Base-by-base conservation (phyloP, 2,329 filamentous ascomycete species). In the Blastomyces silverae region DNA sequence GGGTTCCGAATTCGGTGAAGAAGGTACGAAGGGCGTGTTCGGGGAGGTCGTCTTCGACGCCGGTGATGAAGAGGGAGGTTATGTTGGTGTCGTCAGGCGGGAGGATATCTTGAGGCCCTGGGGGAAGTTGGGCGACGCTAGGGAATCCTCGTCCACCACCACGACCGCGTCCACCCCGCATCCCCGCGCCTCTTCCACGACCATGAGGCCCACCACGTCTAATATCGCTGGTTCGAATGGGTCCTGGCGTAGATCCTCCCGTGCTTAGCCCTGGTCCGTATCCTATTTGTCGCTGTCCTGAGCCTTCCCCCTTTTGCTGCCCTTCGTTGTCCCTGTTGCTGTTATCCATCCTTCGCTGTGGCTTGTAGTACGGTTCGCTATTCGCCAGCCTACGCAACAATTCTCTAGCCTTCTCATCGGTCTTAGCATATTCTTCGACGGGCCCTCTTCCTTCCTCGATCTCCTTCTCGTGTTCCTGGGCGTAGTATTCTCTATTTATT, bases 401-500 rank as follows among this genome's bases (percentile, higher is more conserved):
- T 70, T 99, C 94, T 65, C 93, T 85, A 2, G 92, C 94, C 78
- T 97, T 97, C 74, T 97, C 93, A 72, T 99, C 94, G 1, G 93
- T 94, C 82, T 97, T 96, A 68, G 96, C 92, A 74, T 97, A 97
- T 69, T 90, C 92, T 74, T 97, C 94, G 10, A 91, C 83, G 1
- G 88, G 89, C 7, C 89, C 90, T 68, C 90, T 84, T 2, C 94
- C 94, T 70, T 97, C 92, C 73, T 97, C 92, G 61, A 99, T 92
- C 67, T 95, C 91, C 73, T 88, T 90, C 79, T 97, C 93, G 77
- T 97, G 92, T 74, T 97, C 94, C 75, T 99, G 94, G 17, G 94
- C 94, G 77, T 96, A 99, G 78, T 94, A 99, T 78, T 99, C 92
- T 70, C 94, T 83, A 79, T 99, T 99, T 77, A 99, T 91, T 64